These are phyloP conservation scores for Mycena epipterygia DNA, from an alignment of 768 basidiomycete genomes.

Conservation along the genomic window DNA sequence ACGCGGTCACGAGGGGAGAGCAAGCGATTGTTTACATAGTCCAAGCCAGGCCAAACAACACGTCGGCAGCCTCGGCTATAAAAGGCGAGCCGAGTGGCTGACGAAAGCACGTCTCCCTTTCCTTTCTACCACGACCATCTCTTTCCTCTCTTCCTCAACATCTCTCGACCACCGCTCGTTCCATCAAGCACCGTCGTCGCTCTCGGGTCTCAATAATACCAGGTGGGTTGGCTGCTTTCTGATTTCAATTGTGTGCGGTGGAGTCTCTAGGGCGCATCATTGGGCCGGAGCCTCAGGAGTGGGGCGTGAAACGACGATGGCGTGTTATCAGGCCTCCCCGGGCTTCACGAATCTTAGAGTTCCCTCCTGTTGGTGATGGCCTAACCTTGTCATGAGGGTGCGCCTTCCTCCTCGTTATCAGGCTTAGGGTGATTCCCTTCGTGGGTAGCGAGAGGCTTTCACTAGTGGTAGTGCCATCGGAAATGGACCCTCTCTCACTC, in stretches of 20 bases:
- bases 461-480: background rate
- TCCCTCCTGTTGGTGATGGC: background rate
- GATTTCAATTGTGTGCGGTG: background rate
- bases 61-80: too few species aligned
- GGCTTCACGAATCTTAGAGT: too few species aligned
- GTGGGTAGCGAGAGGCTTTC: too few species aligned
- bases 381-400: background rate
- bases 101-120: background rate
- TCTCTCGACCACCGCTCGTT: background rate
- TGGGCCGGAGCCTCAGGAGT: too few species aligned
- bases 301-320: too few species aligned
- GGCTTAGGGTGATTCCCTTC: background rate
- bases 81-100: background rate
- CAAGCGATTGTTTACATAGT: too few species aligned
- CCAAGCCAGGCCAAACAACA: too few species aligned
- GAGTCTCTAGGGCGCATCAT: too few species aligned
- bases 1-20: too few species aligned
- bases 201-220: too few species aligned
- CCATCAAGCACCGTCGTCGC: background rate
- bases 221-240: background rate
- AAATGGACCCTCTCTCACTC: background rate
- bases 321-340: too few species aligned
- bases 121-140: slow-evolving; percentile 7
- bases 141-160: background rate
- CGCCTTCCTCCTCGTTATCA: background rate